Evolutionary conservation across 2,329 filamentous ascomycete genomes (phyloP).

Genomic region (Clonostachys solani): DNA sequence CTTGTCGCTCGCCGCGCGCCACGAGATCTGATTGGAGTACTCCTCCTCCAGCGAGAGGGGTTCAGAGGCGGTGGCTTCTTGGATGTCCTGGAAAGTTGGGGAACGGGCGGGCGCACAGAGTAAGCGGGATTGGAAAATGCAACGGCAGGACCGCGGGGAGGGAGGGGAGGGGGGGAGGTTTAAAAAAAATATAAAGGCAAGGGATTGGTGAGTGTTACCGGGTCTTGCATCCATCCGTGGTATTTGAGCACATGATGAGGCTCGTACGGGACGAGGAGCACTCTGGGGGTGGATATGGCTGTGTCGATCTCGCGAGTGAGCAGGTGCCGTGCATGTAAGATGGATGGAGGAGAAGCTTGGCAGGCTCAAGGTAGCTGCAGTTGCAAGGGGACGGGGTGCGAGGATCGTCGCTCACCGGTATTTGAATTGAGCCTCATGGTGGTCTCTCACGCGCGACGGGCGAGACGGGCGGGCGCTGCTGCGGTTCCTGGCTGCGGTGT

Average conservation of each 20-base stretch:
- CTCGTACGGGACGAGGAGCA: conserved; percentile 82
- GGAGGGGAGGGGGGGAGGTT: no score
- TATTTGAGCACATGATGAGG: conserved; percentile 77
- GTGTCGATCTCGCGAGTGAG: not conserved
- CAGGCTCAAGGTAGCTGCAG: not conserved
- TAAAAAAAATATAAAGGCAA: no score
- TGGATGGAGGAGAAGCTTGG: not conserved
- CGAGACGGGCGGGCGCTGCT: no score
- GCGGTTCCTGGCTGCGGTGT: no score
- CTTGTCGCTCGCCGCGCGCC: conserved; percentile 80
- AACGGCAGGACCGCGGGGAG: no score
- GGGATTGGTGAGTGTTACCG: conserved; percentile 33
- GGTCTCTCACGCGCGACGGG: no score
- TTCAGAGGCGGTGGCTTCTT: conserved; percentile 82
- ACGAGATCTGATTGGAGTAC: conserved; percentile 85
- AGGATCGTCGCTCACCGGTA: conserved; percentile 24
- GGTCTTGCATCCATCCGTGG: conserved; percentile 88
- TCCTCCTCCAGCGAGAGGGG: conserved; percentile 76
- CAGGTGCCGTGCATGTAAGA: not conserved
- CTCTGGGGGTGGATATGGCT: conserved; percentile 63
- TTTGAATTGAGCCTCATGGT: conserved; percentile 40
- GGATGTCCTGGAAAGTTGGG: conserved; percentile 55
- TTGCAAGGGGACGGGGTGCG: no score
- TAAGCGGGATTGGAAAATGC: no score
- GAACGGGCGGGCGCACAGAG: no score